phyloP scores from a whole-genome alignment of 106 monocot genomes.

The Phalaenopsis equestris region DNA sequence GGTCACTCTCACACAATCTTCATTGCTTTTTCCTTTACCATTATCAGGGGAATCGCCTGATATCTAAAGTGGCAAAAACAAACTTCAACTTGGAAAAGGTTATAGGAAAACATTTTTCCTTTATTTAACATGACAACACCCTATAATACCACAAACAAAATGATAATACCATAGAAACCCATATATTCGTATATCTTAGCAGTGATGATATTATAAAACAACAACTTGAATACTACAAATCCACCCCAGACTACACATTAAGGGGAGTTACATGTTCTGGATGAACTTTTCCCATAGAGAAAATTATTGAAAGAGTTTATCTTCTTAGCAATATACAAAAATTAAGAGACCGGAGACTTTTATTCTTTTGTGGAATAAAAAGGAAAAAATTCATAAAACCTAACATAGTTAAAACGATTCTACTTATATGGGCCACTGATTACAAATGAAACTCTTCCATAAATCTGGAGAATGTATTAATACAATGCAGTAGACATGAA shows the following conservation, averaged over 20 bases:
- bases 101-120: not conserved
- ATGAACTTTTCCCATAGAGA: not conserved
- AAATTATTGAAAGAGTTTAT: not conserved
- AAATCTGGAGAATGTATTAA: too few species aligned
- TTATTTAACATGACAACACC: not conserved
- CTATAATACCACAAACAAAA: not conserved
- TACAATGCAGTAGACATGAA: too few species aligned
- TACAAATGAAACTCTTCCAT: too few species aligned
- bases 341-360: too few species aligned
- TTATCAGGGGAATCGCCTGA: conserved; percentile 18
- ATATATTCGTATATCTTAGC: not conserved
- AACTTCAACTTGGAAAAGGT: not conserved
- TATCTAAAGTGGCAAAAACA: conserved; percentile 17
- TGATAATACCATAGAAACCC: not conserved
- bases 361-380: too few species aligned
- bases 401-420: too few species aligned
- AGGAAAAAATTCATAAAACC: too few species aligned
- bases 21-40: conserved; percentile 66
- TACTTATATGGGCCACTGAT: too few species aligned
- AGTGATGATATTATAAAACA: not conserved
- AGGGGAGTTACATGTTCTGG: too few species aligned
- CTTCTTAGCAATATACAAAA: too few species aligned
- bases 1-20: conserved; percentile 28
- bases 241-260: not conserved
- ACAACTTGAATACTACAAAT: not conserved